A percentile compares a stretch with the other conserved stretches of the same genome.
These are phyloP conservation scores for Tephrocybe rancida DNA, from an alignment of 768 basidiomycete species.

Conservation along the genomic window DNA sequence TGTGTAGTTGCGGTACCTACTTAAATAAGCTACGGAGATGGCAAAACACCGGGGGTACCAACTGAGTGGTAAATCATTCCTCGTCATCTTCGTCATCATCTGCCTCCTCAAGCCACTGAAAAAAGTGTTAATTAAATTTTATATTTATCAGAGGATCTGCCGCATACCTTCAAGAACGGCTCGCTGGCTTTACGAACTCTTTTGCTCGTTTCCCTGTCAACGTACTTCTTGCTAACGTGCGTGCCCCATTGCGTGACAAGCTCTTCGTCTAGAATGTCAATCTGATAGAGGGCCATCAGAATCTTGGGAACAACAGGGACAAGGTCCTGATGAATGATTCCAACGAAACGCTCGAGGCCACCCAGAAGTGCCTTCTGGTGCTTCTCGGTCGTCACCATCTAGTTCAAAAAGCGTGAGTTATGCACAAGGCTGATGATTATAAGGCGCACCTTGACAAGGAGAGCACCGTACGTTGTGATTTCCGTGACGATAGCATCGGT, in stretches of 20 bases:
- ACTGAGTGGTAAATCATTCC: too few relatives aligned
- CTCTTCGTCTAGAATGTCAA: conserved; percentile 91
- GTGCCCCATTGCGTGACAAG: conserved; percentile 92
- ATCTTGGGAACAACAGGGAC: conserved; percentile 81
- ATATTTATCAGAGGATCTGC: not conserved
- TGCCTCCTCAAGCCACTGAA: conserved; percentile 86
- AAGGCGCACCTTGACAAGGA: conserved; percentile 71
- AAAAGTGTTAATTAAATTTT: conserved; percentile 8
- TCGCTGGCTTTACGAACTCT: conserved; percentile 94
- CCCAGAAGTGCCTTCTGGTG: conserved; percentile 94
- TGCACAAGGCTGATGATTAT: not conserved
- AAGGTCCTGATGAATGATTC: conserved; percentile 72
- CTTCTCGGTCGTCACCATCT: conserved; percentile 93
- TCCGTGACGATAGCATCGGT: conserved; percentile 69
- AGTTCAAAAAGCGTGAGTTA: conserved; percentile 7
- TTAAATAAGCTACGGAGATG: not conserved
- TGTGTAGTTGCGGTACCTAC: not conserved
- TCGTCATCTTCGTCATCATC: conserved; percentile 68
- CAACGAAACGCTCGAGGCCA: conserved; percentile 86
- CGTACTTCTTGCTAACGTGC: conserved; percentile 95
- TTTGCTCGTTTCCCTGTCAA: conserved; percentile 93
- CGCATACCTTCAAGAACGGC: conserved; percentile 86
- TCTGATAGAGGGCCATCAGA: conserved; percentile 93
- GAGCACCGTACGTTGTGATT: conserved; percentile 61
- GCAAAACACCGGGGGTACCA: not conserved